A percentile compares a stretch with the other conserved stretches of the same genome.
Evolutionary conservation across 768 basidiomycete species (phyloP).

Genomic region (Heimioporus sp.): DNA sequence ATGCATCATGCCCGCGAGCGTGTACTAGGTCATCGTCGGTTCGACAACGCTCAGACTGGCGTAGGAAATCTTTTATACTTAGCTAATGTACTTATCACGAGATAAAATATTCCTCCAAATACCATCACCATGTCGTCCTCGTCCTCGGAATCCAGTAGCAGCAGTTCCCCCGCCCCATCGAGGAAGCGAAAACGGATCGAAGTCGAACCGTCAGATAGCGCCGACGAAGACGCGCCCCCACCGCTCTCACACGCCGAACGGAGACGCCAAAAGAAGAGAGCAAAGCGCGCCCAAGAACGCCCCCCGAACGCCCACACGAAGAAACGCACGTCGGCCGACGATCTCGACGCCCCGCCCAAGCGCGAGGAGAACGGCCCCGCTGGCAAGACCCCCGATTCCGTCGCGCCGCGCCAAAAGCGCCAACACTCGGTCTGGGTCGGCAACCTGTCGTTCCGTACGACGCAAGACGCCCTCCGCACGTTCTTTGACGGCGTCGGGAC

Average conservation of each 20-base stretch:
- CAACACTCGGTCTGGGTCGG: conserved; percentile 96
- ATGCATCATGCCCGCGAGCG: no score
- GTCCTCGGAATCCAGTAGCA: conserved; percentile 33
- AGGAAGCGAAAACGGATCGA: conserved; percentile 26
- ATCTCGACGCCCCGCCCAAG: neutral
- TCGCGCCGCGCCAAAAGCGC: conserved; percentile 43
- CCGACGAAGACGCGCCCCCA: conserved; percentile 8
- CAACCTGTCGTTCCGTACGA: conserved; percentile 90
- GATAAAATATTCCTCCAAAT: no score
- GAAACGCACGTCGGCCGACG: conserved; percentile 27
- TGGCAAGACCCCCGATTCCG: conserved; percentile 9
- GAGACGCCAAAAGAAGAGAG: conserved; percentile 56
- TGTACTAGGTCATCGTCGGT: no score
- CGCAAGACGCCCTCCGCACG: conserved; percentile 58
- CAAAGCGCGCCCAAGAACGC: conserved; percentile 17
- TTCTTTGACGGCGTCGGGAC: conserved; percentile 76
- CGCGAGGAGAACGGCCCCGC: neutral
- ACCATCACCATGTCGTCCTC: conserved; percentile 17
- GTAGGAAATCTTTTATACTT: no score
- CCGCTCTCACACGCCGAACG: conserved; percentile 72
- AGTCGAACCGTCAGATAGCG: conserved; percentile 10
- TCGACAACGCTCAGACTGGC: no score
- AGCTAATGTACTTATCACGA: no score
- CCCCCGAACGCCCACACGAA: conserved; percentile 30
- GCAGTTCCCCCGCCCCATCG: conserved; percentile 17